These are phyloP conservation scores for Tricharina praecox DNA, from an alignment of 495 filamentous ascomycete species.

Conservation along the genomic window DNA sequence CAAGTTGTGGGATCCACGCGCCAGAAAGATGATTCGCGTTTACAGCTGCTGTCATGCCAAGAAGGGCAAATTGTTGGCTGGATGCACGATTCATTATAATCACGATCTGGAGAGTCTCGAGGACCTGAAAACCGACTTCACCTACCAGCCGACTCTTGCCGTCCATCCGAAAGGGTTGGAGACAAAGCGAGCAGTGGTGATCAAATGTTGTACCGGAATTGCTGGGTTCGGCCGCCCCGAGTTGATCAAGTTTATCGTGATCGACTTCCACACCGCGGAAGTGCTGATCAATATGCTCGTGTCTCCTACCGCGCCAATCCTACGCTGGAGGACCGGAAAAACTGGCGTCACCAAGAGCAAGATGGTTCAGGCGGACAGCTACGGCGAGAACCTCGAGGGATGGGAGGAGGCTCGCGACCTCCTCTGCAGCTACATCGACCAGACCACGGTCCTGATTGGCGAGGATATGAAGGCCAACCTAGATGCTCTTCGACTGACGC, in stretches of 20 bases:
- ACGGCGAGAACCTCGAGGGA: neutral
- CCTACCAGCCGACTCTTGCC: neutral
- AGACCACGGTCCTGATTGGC: slow-evolving; percentile 66
- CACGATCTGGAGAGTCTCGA: neutral
- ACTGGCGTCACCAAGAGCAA: neutral
- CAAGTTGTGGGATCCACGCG: neutral
- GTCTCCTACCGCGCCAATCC: neutral
- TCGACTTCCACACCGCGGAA: neutral
- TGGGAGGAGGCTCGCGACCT: slow-evolving; percentile 45
- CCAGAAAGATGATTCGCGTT: neutral
- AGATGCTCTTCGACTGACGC: slow-evolving; percentile 63
- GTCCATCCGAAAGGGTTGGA: neutral
- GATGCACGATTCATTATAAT: neutral
- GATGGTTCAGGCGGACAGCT: neutral
- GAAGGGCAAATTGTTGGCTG: neutral
- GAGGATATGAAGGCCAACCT: slow-evolving; percentile 93
- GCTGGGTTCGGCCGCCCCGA: neutral
- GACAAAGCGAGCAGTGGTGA: neutral
- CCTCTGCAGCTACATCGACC: slow-evolving; percentile 51
- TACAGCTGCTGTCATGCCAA: neutral
- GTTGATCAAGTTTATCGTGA: neutral
- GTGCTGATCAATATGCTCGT: neutral
- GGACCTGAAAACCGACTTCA: neutral
- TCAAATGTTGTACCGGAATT: neutral
- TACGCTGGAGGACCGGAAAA: neutral